A percentile compares a stretch with the other conserved stretches of the same genome.
Conservation (phyloP, 2,329 filamentous ascomycete genomes). For the Ophiostoma perfectum region DNA sequence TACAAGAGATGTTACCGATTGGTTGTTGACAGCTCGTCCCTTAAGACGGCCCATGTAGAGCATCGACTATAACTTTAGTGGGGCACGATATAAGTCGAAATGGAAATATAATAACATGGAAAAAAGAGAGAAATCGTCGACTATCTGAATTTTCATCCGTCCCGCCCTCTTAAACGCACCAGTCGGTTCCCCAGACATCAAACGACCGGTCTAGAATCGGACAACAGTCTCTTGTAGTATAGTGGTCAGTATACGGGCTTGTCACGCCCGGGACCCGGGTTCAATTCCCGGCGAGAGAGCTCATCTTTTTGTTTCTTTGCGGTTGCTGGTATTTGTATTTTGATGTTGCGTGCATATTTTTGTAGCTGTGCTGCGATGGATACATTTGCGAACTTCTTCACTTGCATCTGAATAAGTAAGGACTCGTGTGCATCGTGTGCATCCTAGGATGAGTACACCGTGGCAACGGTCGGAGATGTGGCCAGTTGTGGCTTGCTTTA, state of each 20-base stretch:
- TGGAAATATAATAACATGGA: neutral
- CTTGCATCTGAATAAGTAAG: too few species aligned
- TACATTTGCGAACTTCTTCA: too few species aligned
- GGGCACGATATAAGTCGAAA: neutral
- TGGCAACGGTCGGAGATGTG: too few species aligned
- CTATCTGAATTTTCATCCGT: neutral
- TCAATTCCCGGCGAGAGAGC: conserved; percentile 16
- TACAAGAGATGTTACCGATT: conserved; percentile 13
- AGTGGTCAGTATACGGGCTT: conserved; percentile 17
- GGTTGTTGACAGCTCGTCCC: neutral
- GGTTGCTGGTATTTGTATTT: too few species aligned
- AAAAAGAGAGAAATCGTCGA: too few species aligned
- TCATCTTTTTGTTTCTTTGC: neutral
- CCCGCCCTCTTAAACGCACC: neutral
- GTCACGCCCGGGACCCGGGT: conserved; percentile 16
- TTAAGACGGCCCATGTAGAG: neutral
- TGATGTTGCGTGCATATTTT: too few species aligned
- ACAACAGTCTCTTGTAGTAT: conserved; percentile 14
- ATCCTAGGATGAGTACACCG: too few species aligned
- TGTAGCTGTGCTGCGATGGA: too few species aligned
- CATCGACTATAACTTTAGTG: too few species aligned
- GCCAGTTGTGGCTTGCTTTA: too few species aligned
- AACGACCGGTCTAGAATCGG: neutral
- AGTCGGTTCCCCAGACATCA: neutral
- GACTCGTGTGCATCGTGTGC: too few species aligned